phyloP scores from a whole-genome alignment of 2,329 filamentous ascomycete genomes.

The Aspergillus caelatus region DNA sequence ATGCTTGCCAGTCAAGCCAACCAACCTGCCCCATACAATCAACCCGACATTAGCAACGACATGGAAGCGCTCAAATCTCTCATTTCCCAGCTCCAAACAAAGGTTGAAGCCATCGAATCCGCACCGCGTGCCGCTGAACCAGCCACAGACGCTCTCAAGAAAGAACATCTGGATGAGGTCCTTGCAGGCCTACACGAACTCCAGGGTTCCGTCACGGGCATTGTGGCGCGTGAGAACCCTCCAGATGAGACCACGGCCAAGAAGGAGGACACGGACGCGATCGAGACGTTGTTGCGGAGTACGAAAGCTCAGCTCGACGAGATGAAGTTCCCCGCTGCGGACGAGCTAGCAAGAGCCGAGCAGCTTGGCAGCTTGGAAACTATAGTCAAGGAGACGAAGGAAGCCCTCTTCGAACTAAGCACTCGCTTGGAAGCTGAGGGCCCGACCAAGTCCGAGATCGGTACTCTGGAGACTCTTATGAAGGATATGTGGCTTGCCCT shows the following conservation, averaged over 20 bases:
- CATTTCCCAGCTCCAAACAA: conserved; percentile 78
- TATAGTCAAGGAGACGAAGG: conserved; percentile 74
- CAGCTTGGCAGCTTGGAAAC: conserved; percentile 66
- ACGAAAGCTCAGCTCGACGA: conserved; percentile 88
- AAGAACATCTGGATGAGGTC: conserved; percentile 50
- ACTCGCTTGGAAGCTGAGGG: conserved; percentile 68
- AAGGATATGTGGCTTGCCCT: conserved; percentile 75
- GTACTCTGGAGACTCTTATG: conserved; percentile 74
- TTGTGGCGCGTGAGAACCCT: conserved; percentile 48
- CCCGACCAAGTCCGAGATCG: conserved; percentile 77
- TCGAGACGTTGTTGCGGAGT: conserved; percentile 87
- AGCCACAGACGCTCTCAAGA: conserved; percentile 48
- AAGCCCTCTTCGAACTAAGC: conserved; percentile 68
- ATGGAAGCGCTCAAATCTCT: conserved; percentile 84
- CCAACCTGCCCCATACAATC: conserved; percentile 35
- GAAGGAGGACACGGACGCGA: conserved; percentile 85
- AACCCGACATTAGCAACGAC: conserved; percentile 63
- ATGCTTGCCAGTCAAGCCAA: conserved; percentile 56
- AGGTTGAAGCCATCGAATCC: conserved; percentile 75
- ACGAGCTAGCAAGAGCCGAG: conserved; percentile 67
- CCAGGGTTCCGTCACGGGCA: conserved; percentile 60
- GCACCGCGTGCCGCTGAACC: conserved; percentile 43
- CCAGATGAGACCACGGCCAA: conserved; percentile 59
- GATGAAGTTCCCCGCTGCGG: conserved; percentile 64
- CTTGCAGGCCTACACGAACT: conserved; percentile 53